Conservation (phyloP, 306 rosid species). For the Dryas alaskensis region DNA sequence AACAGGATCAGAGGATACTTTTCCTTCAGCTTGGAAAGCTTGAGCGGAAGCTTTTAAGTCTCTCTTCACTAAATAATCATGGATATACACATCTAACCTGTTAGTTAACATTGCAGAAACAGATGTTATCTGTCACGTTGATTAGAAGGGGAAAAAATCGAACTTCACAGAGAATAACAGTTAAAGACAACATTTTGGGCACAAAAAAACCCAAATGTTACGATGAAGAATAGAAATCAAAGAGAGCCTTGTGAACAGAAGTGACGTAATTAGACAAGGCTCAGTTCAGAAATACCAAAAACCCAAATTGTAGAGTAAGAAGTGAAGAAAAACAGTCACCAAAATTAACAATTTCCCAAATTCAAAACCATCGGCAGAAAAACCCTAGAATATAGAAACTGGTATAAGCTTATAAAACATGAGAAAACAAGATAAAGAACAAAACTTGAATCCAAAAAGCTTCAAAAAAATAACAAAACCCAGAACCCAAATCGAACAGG, state of each 20-base stretch:
- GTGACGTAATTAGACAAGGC: not conserved
- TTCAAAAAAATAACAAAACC: slow-evolving; percentile 6
- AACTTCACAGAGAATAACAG: slow-evolving; percentile 15
- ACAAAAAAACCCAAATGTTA: not conserved
- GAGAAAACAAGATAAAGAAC: slow-evolving; percentile 21
- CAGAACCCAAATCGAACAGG: slow-evolving; percentile 36
- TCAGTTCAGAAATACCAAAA: not conserved
- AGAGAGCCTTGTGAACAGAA: not conserved
- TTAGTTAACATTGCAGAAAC: slow-evolving; percentile 26
- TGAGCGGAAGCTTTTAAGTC: slow-evolving; percentile 97
- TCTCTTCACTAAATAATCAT: slow-evolving; percentile 91
- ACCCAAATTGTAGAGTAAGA: not conserved
- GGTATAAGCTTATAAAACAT: not conserved
- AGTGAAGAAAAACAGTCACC: not conserved
- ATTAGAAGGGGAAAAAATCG: slow-evolving; percentile 11
- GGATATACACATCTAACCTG: slow-evolving; percentile 99
- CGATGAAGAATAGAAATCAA: not conserved
- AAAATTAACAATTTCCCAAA: slow-evolving; percentile 9
- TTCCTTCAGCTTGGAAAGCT: slow-evolving; percentile 97
- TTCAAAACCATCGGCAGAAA: not conserved
- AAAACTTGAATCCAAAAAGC: slow-evolving; percentile 23
- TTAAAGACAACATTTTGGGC: not conserved
- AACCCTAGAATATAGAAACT: slow-evolving; percentile 25
- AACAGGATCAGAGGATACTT: slow-evolving; percentile 98
- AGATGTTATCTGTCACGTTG: slow-evolving; percentile 20